Conservation (phyloP, 1,139 yeast genomes). For the Meyerozyma elateridarum region DNA sequence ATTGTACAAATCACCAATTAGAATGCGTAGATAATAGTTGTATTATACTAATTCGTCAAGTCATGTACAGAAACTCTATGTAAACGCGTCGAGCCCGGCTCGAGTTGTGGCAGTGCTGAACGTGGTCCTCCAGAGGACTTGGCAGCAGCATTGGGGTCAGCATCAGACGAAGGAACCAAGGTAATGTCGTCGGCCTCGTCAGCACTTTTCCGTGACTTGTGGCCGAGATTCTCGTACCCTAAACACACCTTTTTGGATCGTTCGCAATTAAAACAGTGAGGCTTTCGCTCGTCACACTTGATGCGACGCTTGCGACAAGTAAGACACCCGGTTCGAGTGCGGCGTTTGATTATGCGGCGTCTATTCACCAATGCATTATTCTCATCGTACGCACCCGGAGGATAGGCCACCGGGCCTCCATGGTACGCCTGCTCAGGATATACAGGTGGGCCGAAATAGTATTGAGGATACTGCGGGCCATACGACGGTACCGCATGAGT, state of each 20-base stretch:
- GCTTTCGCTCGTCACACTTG: slow-evolving; percentile 45
- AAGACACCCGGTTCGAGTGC: slow-evolving; percentile 26
- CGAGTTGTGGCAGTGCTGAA: slow-evolving; percentile 1
- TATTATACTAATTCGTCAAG: slow-evolving; percentile 1
- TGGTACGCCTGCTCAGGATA: background rate
- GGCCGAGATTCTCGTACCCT: slow-evolving; percentile 47
- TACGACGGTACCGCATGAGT: background rate
- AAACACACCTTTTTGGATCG: slow-evolving; percentile 64
- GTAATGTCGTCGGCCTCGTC: slow-evolving; percentile 1
- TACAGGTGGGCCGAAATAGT: background rate
- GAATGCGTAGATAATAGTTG: too few relatives aligned
- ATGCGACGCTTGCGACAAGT: slow-evolving; percentile 28
- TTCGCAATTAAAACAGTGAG: slow-evolving; percentile 69
- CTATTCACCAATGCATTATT: slow-evolving; percentile 35
- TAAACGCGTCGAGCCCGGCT: slow-evolving; percentile 4
- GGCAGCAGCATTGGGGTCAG: too few relatives aligned
- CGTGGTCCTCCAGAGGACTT: too few relatives aligned
- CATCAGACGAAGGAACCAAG: too few relatives aligned
- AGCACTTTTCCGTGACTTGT: background rate
- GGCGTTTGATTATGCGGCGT: slow-evolving; percentile 32
- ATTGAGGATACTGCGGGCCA: slow-evolving; percentile 2
- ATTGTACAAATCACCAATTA: too few relatives aligned
- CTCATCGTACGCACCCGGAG: slow-evolving; percentile 18
- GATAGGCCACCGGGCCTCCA: background rate
- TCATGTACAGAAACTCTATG: slow-evolving; percentile 4